Percentiles rank a stretch among this genome's conserved stretches.
Conservation (phyloP, 345 rosid genomes). For the Clausena lansium region DNA sequence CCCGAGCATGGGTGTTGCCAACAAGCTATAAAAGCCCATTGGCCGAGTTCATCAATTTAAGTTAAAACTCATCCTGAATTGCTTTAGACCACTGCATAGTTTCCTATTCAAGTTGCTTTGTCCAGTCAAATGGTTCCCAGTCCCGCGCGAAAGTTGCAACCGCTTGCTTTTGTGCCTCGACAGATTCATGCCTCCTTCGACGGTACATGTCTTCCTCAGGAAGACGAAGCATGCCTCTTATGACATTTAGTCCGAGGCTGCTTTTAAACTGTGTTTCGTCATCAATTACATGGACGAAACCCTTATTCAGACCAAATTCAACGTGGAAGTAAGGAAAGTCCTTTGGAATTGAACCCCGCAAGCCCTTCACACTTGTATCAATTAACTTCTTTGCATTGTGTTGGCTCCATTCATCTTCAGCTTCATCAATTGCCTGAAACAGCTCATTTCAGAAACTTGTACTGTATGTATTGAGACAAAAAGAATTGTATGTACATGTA, state of each 20-base stretch:
- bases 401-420: slow-evolving; percentile 98
- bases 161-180: slow-evolving; percentile 67
- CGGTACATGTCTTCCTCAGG: slow-evolving; percentile 93
- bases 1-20: no score
- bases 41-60: no score
- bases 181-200: slow-evolving; percentile 58
- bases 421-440: slow-evolving; percentile 87
- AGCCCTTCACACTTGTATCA: slow-evolving; percentile 83
- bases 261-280: slow-evolving; percentile 79
- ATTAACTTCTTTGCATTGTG: slow-evolving; percentile 93
- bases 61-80: background rate
- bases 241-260: slow-evolving; percentile 81
- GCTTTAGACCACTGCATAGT: background rate
- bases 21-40: no score
- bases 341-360: slow-evolving; percentile 81
- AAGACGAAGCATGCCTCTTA: slow-evolving; percentile 77
- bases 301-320: slow-evolving; percentile 77
- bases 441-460: slow-evolving; percentile 4
- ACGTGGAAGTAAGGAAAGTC: slow-evolving; percentile 94
- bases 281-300: slow-evolving; percentile 94
- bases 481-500: background rate
- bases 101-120: slow-evolving; percentile 50
- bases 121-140: background rate
- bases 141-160: slow-evolving; percentile 40
- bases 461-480: background rate